Evolutionary conservation across 768 basidiomycete genomes (phyloP).

Genomic region (Podaxis sp.): DNA sequence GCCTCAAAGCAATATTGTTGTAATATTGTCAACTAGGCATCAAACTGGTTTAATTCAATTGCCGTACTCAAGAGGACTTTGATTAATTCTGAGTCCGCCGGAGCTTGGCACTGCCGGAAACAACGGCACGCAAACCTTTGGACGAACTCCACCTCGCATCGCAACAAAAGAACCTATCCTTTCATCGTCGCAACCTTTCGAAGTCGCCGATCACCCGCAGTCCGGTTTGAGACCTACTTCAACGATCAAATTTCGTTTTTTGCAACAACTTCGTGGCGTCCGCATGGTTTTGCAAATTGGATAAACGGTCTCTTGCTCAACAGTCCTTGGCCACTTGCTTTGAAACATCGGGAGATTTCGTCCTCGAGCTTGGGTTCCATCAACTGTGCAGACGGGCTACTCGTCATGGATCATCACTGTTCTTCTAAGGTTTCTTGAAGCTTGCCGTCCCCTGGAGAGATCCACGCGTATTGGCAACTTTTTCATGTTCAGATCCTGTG

Average conservation of each 20-base stretch:
- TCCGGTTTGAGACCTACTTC: not conserved
- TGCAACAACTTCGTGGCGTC: conserved; percentile 3
- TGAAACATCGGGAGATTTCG: not conserved
- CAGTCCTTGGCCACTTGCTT: not conserved
- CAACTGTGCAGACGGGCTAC: not conserved
- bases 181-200: not conserved
- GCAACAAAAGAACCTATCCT: not conserved
- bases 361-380: not conserved
- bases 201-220: conserved; percentile 1
- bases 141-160: not conserved
- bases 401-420: not conserved
- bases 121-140: conserved; percentile 11
- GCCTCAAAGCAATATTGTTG: not conserved
- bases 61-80: conserved; percentile 5
- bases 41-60: not conserved
- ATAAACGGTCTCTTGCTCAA: not conserved
- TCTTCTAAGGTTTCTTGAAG: not conserved
- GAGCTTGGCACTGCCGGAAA: conserved; percentile 2
- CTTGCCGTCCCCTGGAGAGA: not conserved
- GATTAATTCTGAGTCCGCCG: conserved; percentile 11
- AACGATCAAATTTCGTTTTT: not conserved
- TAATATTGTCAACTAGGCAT: not conserved
- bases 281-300: not conserved
- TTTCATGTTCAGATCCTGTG: not conserved
- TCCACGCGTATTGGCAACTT: not conserved